Evolutionary conservation across 2,329 filamentous ascomycete genomes (phyloP).

Genomic region (Diaporthe sp.): DNA sequence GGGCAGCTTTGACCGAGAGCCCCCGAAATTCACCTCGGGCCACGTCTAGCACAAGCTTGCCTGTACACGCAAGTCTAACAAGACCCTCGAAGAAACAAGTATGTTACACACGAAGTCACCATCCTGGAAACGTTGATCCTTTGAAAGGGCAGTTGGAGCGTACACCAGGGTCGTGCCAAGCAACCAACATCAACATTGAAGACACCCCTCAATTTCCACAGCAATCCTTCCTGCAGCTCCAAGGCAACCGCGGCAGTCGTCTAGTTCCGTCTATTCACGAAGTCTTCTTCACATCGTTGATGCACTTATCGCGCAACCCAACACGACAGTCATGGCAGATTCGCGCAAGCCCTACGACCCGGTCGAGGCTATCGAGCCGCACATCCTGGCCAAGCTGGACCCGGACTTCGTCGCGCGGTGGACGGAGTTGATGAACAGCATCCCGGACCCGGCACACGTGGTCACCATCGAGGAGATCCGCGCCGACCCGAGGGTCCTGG

Average conservation of each 20-base stretch:
- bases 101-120: not conserved
- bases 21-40: too few relatives aligned
- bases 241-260: too few relatives aligned
- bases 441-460: conserved; percentile 42
- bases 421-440: conserved; percentile 44
- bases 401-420: conserved; percentile 50
- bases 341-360: conserved; percentile 32
- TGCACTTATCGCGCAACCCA: rapidly evolving
- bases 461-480: conserved; percentile 50
- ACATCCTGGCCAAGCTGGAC: conserved; percentile 49
- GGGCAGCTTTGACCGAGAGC: conserved; percentile 5
- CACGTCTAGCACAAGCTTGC: not conserved
- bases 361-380: conserved; percentile 47
- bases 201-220: not conserved
- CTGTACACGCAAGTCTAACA: not conserved
- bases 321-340: not conserved
- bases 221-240: not conserved
- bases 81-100: not conserved
- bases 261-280: not conserved
- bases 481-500: conserved; percentile 48
- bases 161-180: not conserved
- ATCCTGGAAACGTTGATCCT: not conserved
- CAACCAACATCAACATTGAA: not conserved
- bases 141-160: not conserved
- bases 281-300: rapidly evolving